Evolutionary conservation across 257 asterid genomes (phyloP).

Genomic region (Lycium ferocissimum): DNA sequence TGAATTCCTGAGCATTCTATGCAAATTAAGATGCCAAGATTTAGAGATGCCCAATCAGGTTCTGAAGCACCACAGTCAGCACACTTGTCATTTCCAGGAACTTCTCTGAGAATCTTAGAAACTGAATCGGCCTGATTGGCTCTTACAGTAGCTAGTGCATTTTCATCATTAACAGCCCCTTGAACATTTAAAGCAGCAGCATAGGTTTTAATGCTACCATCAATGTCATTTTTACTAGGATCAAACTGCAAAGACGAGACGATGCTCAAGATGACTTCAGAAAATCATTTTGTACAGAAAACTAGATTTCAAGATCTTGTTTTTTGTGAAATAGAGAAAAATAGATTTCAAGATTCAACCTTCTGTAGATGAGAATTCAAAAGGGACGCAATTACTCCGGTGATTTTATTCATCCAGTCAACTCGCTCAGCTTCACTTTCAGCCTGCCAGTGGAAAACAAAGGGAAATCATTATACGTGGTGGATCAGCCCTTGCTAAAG

Average conservation of each 20-base stretch:
- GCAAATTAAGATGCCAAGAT: constrained; percentile 92
- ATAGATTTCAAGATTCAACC: constrained; percentile 49
- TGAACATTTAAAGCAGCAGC: constrained; percentile 49
- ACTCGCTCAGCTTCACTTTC: constrained; percentile 95
- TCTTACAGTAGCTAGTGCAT: constrained; percentile 49
- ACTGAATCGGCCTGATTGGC: constrained; percentile 65
- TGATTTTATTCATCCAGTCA: constrained; percentile 97
- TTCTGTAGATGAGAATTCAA: constrained; percentile 89
- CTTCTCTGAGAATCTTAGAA: constrained; percentile 73
- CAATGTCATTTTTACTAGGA: constrained; percentile 47
- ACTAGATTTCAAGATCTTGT: constrained; percentile 10
- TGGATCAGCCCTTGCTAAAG: constrained; percentile 29
- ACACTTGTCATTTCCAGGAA: constrained; percentile 85
- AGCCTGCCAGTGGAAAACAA: constrained; percentile 62
- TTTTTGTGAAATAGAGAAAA: background rate
- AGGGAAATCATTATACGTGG: background rate
- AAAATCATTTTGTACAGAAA: constrained; percentile 28
- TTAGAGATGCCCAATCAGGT: constrained; percentile 99
- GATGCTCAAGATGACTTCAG: constrained; percentile 25
- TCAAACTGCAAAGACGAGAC: constrained; percentile 66
- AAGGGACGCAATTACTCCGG: constrained; percentile 86
- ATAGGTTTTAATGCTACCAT: constrained; percentile 38
- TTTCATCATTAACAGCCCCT: constrained; percentile 50
- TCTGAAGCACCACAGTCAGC: constrained; percentile 87
- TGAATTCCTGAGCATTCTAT: constrained; percentile 99